phyloP scores from a whole-genome alignment of 345 rosid species.

The Citrus trifoliata region DNA sequence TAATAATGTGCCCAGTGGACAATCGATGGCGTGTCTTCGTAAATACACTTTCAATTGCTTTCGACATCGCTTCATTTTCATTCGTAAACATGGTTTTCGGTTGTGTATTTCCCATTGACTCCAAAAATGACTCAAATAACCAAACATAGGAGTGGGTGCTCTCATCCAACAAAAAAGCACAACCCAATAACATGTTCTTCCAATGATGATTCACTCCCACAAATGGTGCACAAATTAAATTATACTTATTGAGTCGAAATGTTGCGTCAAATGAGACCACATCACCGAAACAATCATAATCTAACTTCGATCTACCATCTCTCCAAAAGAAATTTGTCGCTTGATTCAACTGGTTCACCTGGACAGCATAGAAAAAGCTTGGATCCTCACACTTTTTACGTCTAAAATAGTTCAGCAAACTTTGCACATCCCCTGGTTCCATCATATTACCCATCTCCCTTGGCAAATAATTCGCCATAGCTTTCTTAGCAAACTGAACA shows the following conservation, averaged over 20 bases:
- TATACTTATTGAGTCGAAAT: background rate
- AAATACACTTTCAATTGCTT: background rate
- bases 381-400: background rate
- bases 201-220: background rate
- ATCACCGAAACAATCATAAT: background rate
- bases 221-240: background rate
- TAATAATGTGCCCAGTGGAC: background rate
- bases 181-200: background rate
- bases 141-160: background rate
- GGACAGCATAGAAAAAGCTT: background rate
- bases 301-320: background rate
- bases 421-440: background rate
- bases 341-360: background rate
- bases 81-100: background rate
- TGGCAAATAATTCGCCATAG: background rate
- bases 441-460: background rate
- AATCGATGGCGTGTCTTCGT: background rate
- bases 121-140: background rate
- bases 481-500: background rate
- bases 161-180: background rate
- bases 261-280: background rate
- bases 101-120: background rate
- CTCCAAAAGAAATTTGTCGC: background rate
- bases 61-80: background rate
- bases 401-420: background rate